Evolutionary conservation across 75 land plant species (phyloP).

Genomic region (Cryptomeria japonica): DNA sequence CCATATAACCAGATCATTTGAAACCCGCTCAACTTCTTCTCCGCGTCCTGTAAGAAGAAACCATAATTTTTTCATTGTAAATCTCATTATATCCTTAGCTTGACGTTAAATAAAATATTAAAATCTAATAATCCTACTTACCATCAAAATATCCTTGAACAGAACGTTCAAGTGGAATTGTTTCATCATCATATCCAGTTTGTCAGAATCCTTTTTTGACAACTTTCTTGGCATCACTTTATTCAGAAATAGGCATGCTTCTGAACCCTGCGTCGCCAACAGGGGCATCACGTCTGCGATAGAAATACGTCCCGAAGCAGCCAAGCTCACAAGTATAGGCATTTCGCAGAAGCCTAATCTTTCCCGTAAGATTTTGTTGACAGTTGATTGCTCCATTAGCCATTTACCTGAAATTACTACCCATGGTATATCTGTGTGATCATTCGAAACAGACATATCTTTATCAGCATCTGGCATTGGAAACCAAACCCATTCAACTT

Average conservation of each 20-base stretch:
- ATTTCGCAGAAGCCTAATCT: neutral
- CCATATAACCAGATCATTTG: conserved; percentile 1
- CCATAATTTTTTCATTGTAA: no score
- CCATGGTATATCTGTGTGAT: neutral
- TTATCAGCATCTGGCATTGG: no score
- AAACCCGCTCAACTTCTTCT: no score
- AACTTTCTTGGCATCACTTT: neutral
- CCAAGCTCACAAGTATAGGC: neutral
- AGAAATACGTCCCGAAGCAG: neutral
- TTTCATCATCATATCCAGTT: no score
- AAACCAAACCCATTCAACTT: no score
- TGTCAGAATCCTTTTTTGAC: neutral
- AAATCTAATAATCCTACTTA: neutral
- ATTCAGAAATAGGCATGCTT: neutral
- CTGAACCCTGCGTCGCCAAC: neutral
- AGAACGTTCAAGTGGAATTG: neutral
- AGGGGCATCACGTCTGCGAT: neutral
- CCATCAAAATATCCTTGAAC: neutral
- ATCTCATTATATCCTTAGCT: neutral
- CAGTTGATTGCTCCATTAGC: neutral
- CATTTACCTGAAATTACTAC: neutral
- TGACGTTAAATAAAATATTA: neutral
- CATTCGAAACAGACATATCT: no score
- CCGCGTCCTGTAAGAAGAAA: no score
- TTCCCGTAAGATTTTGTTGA: neutral